Percentiles rank a stretch among this genome's conserved stretches.
phyloP scores from a whole-genome alignment of 2,329 filamentous ascomycete species.

The Tetracladium maxilliforme region DNA sequence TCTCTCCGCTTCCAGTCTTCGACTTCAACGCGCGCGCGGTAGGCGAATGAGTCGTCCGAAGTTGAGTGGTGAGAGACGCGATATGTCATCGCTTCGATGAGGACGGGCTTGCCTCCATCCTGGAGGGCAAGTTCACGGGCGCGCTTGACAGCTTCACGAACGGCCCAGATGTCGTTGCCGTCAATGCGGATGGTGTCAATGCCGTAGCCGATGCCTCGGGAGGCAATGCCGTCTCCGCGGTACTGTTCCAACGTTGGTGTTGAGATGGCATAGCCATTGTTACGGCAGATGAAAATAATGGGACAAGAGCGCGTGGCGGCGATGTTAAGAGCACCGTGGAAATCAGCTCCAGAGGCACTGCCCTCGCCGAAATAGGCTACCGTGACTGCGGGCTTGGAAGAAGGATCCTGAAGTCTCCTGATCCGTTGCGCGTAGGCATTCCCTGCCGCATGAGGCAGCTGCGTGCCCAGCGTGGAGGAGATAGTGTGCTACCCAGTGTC shows the following conservation, averaged over 20 bases:
- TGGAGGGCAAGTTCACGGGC: conserved; percentile 63
- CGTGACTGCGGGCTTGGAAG: conserved; percentile 47
- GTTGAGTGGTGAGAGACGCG: conserved; percentile 90
- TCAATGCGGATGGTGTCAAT: conserved; percentile 80
- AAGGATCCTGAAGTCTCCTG: conserved; percentile 55
- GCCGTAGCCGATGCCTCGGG: conserved; percentile 69
- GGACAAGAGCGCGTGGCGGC: conserved; percentile 71
- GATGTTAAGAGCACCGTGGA: conserved; percentile 77
- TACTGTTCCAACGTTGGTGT: conserved; percentile 84
- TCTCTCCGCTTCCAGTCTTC: conserved; percentile 82
- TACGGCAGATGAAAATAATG: conserved; percentile 73
- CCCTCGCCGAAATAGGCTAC: conserved; percentile 79
- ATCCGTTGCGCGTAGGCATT: conserved; percentile 74
- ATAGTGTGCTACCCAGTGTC: conserved; percentile 49
- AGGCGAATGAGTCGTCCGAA: conserved; percentile 86
- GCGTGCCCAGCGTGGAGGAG: conserved; percentile 67
- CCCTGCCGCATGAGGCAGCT: conserved; percentile 71
- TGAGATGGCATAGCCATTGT: conserved; percentile 79
- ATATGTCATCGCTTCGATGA: conserved; percentile 90
- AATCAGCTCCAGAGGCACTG: conserved; percentile 78
- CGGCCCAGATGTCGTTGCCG: conserved; percentile 79
- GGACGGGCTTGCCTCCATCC: conserved; percentile 35
- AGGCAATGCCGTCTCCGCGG: conserved; percentile 74
- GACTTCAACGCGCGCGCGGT: conserved; percentile 77
- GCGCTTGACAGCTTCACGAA: conserved; percentile 59